Evolutionary conservation across 2,329 filamentous ascomycete species (phyloP), one percentile per base, ranked within the genome.

Genomic region (Diaporthe helianthi): DNA sequence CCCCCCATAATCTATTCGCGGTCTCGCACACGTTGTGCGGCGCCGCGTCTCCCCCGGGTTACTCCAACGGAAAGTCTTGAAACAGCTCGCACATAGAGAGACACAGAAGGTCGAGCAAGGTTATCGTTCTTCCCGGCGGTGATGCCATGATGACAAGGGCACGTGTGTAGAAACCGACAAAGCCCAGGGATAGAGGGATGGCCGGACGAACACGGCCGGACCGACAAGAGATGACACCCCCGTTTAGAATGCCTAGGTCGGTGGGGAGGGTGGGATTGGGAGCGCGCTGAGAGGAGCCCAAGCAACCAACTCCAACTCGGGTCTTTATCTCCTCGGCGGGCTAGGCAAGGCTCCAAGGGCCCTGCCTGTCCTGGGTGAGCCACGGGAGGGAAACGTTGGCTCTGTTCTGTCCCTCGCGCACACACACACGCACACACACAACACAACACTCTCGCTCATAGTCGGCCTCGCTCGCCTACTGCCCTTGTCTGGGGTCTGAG

Each of bases 221-320:
- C 58, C 46, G 15, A 19, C 41, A 44, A 49, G 58, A 63, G 58
- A 49, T 63, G 3, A 49, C 58, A 47, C 33, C 55, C 41, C 41
- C 41, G 58, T 63, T 29, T 24, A 61, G 58, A 47, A 29, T 53
- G 15, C 12, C 6, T 64, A 22, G 29, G n/a, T 51, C 54, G n/a
- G 31, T 33, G 26, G n/a, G 49, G 54, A 61, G 49, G 64, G 38
- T 70, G 38, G 68, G 51, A 67, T 67, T 60, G 68, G 64, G 53
- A 70, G 41, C 64, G 60, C 19, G 41, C 52, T 58, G 47, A 52
- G 68, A 41, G 63, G 22, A 41, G 54, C 54, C 54, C 64, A 49
- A 67, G 67, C 41, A 22, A 33, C 19, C 41, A 63, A 12, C 41
- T 29, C 58, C 41, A 44, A 46, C 26, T 44, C 29, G 29, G 58